phyloP scores from a whole-genome alignment of 108 stramenopile species.

The Craspedostauros australis region DNA sequence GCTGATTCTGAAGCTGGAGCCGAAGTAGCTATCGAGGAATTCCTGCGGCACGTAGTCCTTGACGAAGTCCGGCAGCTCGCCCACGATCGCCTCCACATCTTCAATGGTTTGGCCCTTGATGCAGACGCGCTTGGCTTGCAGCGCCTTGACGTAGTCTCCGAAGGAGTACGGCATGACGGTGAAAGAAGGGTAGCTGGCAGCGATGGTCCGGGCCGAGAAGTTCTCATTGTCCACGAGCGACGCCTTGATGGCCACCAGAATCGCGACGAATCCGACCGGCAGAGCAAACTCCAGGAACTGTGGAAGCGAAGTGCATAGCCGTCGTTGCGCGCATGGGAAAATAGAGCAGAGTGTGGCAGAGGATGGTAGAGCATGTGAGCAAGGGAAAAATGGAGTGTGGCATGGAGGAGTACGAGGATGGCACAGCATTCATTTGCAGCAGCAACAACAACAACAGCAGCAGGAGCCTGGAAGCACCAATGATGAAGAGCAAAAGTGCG shows the following conservation, averaged over 20 bases:
- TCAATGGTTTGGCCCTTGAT: background rate
- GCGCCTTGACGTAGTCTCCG: constrained; percentile 58
- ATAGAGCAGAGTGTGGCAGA: constrained; percentile 1
- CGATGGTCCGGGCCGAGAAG: constrained; percentile 34
- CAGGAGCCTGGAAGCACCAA: too few species aligned
- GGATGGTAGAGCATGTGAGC: background rate
- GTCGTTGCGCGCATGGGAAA: background rate
- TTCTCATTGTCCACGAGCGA: constrained; percentile 32
- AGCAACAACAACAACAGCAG: background rate
- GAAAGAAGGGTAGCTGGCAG: constrained; percentile 35
- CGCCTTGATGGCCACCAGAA: constrained; percentile 58
- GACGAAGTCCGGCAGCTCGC: background rate
- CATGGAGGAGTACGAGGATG: background rate
- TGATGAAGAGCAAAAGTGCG: background rate
- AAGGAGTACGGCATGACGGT: constrained; percentile 44
- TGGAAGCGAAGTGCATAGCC: background rate
- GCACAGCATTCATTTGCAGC: background rate
- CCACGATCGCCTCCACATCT: background rate
- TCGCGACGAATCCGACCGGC: constrained; percentile 53
- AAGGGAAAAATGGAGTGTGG: background rate
- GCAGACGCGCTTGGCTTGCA: constrained; percentile 57
- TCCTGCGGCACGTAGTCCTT: background rate
- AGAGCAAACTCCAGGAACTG: constrained; percentile 61
- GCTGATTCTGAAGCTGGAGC: constrained; percentile 11
- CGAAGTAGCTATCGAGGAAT: background rate